Evolutionary conservation across 2,329 filamentous ascomycete genomes (phyloP), one percentile per base, ranked within the genome.

Genomic region (Colletotrichum sojae): DNA sequence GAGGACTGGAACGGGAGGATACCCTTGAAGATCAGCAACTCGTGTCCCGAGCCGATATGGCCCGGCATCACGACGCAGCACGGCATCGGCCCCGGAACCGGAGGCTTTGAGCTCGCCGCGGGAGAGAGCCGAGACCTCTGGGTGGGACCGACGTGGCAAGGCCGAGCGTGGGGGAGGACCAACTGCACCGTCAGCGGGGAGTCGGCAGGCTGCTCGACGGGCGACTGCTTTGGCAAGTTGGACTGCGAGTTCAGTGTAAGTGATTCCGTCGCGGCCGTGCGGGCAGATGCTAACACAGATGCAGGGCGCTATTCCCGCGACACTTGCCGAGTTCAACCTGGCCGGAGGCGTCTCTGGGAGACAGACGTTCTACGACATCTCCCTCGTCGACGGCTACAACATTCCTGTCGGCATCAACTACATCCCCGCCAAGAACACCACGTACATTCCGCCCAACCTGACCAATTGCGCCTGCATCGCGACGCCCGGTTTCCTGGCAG

Each of bases 311-410:
- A 88, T 90, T 36, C 94, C 94, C 12, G 90, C 90, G 15, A 95
- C 92, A 1, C 86, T 97, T 13, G 93, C 92, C 46, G 94, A 97
- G 76, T 95, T 96, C 80, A 94, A 91, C 63, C 85, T 95, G 16
- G 87, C 89, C 57, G 92, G 91, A 31, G 90, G 91, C 36, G 81
- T 86, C 51, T 83, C 84, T 22, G 82, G 83, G 56, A 80, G 77
- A 67, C 91, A 94, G 76, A 92, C 90, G 10, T 96, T 94, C 78
- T 95, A 95, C 81, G 93, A 96, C 78, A 93, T 96, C 71, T 94
- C 92, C 48, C 85, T 95, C 3, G 93, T 96, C 22, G 93, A 96
- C 76, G 93, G 93, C 56, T 95, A 95, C 85, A 95, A 95, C 76
- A 80, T 95, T 1, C 92, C 92, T 2, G 77, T 95, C 71, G 91